Evolutionary conservation across 345 rosid species (phyloP).

Genomic region (Moringa oleifera): DNA sequence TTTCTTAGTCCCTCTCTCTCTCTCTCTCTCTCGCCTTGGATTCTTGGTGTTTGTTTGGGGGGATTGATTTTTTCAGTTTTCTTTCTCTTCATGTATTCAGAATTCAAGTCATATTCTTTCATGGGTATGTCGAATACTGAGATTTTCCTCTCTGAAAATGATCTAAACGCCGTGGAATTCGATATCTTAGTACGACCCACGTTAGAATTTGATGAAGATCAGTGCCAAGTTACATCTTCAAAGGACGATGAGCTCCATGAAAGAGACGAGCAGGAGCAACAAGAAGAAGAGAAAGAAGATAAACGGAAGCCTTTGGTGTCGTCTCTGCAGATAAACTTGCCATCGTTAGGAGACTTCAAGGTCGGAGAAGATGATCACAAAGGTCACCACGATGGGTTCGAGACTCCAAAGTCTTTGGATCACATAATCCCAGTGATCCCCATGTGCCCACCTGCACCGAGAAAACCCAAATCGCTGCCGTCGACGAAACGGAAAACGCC

Average conservation of each 20-base stretch:
- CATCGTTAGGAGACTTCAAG: slow-evolving; percentile 24
- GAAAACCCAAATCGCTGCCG: slow-evolving; percentile 50
- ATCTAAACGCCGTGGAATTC: slow-evolving; percentile 38
- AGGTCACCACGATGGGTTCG: slow-evolving; percentile 30
- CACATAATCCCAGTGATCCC: slow-evolving; percentile 29
- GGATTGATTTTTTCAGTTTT: too few relatives aligned
- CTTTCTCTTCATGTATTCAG: slow-evolving; percentile 22
- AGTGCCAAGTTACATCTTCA: slow-evolving; percentile 24
- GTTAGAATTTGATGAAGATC: slow-evolving; percentile 24
- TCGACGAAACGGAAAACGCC: slow-evolving; percentile 35
- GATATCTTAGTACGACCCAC: slow-evolving; percentile 30
- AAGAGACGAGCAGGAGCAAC: slow-evolving; percentile 7
- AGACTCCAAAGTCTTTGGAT: slow-evolving; percentile 58
- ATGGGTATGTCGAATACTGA: slow-evolving; percentile 36
- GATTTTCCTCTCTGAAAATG: slow-evolving; percentile 37
- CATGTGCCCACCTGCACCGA: slow-evolving; percentile 65
- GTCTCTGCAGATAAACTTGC: slow-evolving; percentile 31
- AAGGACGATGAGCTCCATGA: slow-evolving; percentile 13
- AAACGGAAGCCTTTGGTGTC: slow-evolving; percentile 21
- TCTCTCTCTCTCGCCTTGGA: too few relatives aligned
- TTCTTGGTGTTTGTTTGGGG: too few relatives aligned
- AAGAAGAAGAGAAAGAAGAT: slow-evolving; percentile 20
- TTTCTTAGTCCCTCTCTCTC: neutral
- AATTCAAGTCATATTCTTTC: slow-evolving; percentile 17
- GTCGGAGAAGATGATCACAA: slow-evolving; percentile 20